Base-by-base conservation (phyloP, 768 basidiomycete genomes). In the Pleurotus sapidus region DNA sequence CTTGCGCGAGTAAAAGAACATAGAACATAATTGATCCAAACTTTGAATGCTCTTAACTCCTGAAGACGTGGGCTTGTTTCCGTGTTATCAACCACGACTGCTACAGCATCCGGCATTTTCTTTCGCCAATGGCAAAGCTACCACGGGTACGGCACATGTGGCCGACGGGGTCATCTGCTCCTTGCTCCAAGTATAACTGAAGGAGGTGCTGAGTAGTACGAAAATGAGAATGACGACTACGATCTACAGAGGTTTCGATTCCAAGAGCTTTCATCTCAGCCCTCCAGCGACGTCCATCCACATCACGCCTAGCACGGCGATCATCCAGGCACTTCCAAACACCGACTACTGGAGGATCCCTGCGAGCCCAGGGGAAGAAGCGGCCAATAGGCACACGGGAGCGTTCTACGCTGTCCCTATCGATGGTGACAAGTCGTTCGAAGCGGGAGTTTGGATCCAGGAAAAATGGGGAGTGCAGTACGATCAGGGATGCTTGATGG, bases 381-480 rank as follows among this genome's bases (percentile, higher is more conserved):
- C 55, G 8, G 55, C 55, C 12, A 46, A 60, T 17, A 49, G 43
- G 15, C 55, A 38, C 17, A 56, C 20, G n/a, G 59, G 59, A 0
- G 56, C 59, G 5, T 57, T 57, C n/a, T 51, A 48, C 42, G 48
- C 40, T 15, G 15, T 45, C 9, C 38, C 37, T 24, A 30, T 57
- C 24, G 56, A 50, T 25, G 20, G 56, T 2, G 14, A 23, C 24
- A 49, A 39, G 12, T 39, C 51, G 15, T 57, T 55, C 57, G 47
- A 46, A 14, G 56, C 56, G 6, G 48, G 56, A 11, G 56, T 54
- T 27, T 58, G 60, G 60, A 58, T 58, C 25, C 57, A 42, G 8
- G 60, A 45, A 1, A 37, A 38, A 45, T 57, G 56, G 56, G 46
- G 50, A n/a, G 57, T 60, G 17, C 57, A 58, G 57, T 58, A 58